Percentiles rank a stretch among this genome's conserved stretches.
Conservation (phyloP, 1,139 yeast genomes). For the Pneumocystis jirovecii region DNA sequence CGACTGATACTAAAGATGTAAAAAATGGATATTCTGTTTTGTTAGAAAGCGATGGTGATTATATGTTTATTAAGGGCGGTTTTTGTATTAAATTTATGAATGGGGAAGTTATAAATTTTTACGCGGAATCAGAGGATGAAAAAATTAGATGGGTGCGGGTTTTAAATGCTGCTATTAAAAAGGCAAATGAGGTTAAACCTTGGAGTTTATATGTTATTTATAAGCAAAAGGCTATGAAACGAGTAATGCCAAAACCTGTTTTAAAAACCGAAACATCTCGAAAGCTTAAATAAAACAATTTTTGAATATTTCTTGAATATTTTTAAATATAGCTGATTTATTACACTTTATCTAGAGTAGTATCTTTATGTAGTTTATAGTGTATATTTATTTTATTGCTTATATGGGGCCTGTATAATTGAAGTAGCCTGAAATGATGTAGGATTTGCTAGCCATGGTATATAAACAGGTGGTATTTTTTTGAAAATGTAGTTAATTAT, state of each 20-base stretch:
- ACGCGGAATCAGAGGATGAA: constrained; percentile 43
- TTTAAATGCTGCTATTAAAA: constrained; percentile 13
- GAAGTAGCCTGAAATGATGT: not conserved
- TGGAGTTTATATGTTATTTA: constrained; percentile 1
- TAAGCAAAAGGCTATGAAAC: not conserved
- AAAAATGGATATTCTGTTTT: constrained; percentile 13
- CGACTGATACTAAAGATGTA: constrained; percentile 26
- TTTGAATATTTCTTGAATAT: not conserved
- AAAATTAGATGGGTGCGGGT: constrained; percentile 39
- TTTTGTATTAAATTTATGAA: constrained; percentile 48
- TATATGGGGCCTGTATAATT: not conserved
- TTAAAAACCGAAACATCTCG: not conserved
- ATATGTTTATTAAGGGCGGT: constrained; percentile 21
- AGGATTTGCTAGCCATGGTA: not conserved
- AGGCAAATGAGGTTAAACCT: constrained; percentile 17
- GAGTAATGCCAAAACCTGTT: not conserved
- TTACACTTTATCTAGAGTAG: not conserved
- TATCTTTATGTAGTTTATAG: not conserved
- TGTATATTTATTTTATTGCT: not conserved
- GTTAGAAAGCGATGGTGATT: constrained; percentile 11
- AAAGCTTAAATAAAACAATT: not conserved
- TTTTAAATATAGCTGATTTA: not conserved
- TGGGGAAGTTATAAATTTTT: constrained; percentile 50
- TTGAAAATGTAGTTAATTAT: not conserved
- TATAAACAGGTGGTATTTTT: not conserved